phyloP scores from a whole-genome alignment of 371 early-diverging fungal species.

The Actinomortierella ambigua region DNA sequence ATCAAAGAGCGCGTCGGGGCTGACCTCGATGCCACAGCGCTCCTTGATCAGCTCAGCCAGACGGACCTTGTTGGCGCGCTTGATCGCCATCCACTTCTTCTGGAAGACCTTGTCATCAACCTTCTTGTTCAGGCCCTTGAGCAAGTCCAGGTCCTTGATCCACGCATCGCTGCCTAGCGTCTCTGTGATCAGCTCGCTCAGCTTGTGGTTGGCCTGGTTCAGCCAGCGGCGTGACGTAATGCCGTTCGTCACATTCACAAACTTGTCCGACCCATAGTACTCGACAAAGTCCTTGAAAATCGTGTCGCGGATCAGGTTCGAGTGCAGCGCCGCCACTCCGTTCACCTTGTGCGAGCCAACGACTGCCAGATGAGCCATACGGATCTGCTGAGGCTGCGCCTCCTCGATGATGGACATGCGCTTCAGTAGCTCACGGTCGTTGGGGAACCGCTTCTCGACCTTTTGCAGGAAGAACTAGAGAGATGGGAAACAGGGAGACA shows the following conservation, averaged over 20 bases:
- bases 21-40: constrained; percentile 69
- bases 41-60: constrained; percentile 79
- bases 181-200: constrained; percentile 78
- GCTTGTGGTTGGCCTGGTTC: constrained; percentile 88
- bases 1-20: constrained; percentile 87
- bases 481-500: constrained; percentile 1
- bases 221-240: constrained; percentile 93
- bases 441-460: constrained; percentile 81
- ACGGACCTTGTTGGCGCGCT: constrained; percentile 84
- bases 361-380: constrained; percentile 68
- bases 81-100: constrained; percentile 82
- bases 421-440: constrained; percentile 85
- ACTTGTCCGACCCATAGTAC: constrained; percentile 83
- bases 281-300: constrained; percentile 88
- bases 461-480: constrained; percentile 84
- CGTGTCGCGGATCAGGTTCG: constrained; percentile 78
- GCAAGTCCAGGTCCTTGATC: constrained; percentile 71
- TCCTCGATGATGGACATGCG: constrained; percentile 92
- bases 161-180: constrained; percentile 74
- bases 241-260: constrained; percentile 93
- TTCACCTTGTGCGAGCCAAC: constrained; percentile 89
- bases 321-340: constrained; percentile 93
- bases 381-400: constrained; percentile 83
- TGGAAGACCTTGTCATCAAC: constrained; percentile 74
- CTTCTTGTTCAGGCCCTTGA: constrained; percentile 62